A percentile compares a stretch with the other conserved stretches of the same genome.
Evolutionary conservation across 495 filamentous ascomycete species (phyloP).

Genomic region (Trichoderma reesei): DNA sequence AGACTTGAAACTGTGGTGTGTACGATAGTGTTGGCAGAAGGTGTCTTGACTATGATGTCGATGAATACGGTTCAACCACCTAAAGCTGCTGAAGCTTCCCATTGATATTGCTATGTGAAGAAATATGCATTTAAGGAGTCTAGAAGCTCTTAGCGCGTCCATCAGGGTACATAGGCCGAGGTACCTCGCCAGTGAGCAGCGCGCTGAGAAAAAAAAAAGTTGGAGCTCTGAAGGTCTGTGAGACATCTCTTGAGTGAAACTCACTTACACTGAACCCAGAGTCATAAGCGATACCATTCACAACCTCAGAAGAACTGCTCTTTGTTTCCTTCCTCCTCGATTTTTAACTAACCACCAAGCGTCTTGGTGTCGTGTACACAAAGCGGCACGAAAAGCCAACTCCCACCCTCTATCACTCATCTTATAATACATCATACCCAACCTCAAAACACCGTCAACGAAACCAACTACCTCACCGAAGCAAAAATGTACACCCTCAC

Average conservation of each 20-base stretch:
- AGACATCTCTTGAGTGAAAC: too few species aligned
- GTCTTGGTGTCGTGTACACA: too few species aligned
- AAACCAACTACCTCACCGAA: background rate
- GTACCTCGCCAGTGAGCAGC: too few species aligned
- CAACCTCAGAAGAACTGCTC: too few species aligned
- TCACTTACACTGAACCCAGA: too few species aligned
- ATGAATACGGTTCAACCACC: background rate
- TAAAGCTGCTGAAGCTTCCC: background rate
- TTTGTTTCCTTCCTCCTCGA: too few species aligned
- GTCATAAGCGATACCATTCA: too few species aligned
- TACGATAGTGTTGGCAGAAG: background rate
- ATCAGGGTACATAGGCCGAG: too few species aligned
- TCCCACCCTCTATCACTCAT: too few species aligned
- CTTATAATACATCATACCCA: too few species aligned
- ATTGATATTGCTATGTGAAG: background rate
- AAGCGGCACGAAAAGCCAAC: too few species aligned
- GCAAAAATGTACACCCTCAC: conserved; percentile 33
- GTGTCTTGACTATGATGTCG: background rate
- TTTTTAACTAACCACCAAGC: too few species aligned
- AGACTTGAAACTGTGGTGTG: background rate
- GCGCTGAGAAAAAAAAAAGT: background rate
- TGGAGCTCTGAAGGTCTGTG: background rate
- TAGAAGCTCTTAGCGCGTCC: background rate
- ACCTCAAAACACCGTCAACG: background rate
- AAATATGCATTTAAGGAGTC: background rate